Percentiles rank a stretch among this genome's conserved stretches.
These are phyloP conservation scores for Hypoxylon sp. DNA, from an alignment of 2,329 filamentous ascomycete species.

Conservation along the genomic window DNA sequence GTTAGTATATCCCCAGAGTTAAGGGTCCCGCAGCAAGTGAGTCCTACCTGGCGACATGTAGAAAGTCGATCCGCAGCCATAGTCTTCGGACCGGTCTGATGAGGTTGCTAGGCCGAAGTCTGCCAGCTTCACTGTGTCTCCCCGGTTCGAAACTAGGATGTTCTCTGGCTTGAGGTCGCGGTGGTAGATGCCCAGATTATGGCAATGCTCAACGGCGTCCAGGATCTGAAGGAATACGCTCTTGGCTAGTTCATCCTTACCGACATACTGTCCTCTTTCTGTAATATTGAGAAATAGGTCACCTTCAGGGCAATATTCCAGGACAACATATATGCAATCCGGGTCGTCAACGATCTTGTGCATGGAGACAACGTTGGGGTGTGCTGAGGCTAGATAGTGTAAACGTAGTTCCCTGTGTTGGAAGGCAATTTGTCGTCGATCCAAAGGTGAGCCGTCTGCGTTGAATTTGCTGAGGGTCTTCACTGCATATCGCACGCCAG, in stretches of 20 bases:
- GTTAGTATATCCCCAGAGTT: conserved; percentile 46
- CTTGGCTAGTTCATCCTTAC: conserved; percentile 90
- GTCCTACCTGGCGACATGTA: conserved; percentile 98
- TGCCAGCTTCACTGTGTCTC: conserved; percentile 92
- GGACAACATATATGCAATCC: conserved; percentile 95
- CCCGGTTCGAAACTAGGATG: conserved; percentile 90
- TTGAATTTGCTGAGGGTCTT: conserved; percentile 97
- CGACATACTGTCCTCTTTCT: conserved; percentile 91
- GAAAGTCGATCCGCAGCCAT: conserved; percentile 97
- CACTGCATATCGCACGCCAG: conserved; percentile 87
- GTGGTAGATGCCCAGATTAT: conserved; percentile 94
- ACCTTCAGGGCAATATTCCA: conserved; percentile 97
- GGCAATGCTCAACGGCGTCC: conserved; percentile 96
- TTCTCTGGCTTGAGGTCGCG: conserved; percentile 99
- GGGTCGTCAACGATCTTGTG: conserved; percentile 91
- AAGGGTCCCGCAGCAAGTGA: conserved; percentile 28
- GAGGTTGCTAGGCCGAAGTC: conserved; percentile 97
- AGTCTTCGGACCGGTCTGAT: conserved; percentile 88
- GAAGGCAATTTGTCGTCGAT: conserved; percentile 88
- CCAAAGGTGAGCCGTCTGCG: conserved; percentile 76
- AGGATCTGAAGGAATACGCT: conserved; percentile 93
- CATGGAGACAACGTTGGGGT: conserved; percentile 94
- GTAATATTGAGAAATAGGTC: conserved; percentile 98
- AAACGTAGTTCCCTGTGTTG: conserved; percentile 94
- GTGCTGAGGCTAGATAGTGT: conserved; percentile 89